Percentiles rank a stretch among this genome's conserved stretches.
These are phyloP conservation scores for Paramecium caudatum DNA, from an alignment of 73 alveolate genomes.

Conservation along the genomic window DNA sequence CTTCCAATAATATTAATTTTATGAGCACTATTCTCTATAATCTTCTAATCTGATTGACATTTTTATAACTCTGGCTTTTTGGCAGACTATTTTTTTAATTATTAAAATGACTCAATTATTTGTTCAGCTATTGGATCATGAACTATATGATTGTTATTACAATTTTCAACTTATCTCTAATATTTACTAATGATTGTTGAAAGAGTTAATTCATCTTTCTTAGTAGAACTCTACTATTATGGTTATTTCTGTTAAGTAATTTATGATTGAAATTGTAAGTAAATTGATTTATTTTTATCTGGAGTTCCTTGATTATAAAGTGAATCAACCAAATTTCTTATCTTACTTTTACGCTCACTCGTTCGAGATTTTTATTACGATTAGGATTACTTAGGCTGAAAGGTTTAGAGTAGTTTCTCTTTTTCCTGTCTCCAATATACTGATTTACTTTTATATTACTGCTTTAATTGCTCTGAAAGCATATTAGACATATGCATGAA, in stretches of 20 bases:
- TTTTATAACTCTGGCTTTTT: neutral
- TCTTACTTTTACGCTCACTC: conserved; percentile 19
- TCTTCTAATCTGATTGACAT: conserved; percentile 48
- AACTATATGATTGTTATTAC: neutral
- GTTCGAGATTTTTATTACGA: conserved; percentile 60
- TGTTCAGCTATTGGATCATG: conserved; percentile 46
- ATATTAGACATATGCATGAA: conserved; percentile 49
- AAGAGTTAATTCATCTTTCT: conserved; percentile 4
- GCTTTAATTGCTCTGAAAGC: conserved; percentile 52
- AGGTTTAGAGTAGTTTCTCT: conserved; percentile 9
- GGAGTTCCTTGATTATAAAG: conserved; percentile 46
- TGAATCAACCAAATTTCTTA: conserved; percentile 8
- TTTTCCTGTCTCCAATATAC: conserved; percentile 64
- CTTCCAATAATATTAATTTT: neutral
- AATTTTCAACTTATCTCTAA: conserved; percentile 20
- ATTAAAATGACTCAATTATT: conserved; percentile 45
- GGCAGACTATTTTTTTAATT: conserved; percentile 22
- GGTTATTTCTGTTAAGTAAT: neutral
- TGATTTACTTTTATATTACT: conserved; percentile 38
- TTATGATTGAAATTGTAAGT: neutral
- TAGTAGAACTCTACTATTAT: neutral
- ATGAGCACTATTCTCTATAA: conserved; percentile 36
- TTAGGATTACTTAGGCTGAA: neutral
- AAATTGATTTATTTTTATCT: conserved; percentile 26
- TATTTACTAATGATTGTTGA: conserved; percentile 28